A percentile compares a stretch with the other conserved stretches of the same genome.
phyloP scores from a whole-genome alignment of 2,329 filamentous ascomycete species.

The Calonectria pteridis region DNA sequence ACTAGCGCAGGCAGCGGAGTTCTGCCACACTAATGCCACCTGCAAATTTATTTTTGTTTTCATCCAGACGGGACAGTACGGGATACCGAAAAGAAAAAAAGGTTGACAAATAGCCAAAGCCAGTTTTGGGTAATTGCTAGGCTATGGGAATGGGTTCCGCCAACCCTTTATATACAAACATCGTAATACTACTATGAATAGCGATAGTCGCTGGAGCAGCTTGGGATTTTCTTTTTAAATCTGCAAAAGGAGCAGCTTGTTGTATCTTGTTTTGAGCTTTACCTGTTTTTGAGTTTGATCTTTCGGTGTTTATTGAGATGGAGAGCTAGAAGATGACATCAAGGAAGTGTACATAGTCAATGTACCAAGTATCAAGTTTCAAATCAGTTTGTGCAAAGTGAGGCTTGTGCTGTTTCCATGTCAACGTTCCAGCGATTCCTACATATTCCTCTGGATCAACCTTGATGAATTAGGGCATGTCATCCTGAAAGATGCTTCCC shows the following conservation, averaged over 20 bases:
- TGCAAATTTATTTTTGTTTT: constrained; percentile 33
- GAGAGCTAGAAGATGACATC: constrained; percentile 28
- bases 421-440: neutral
- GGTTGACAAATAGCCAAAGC: constrained; percentile 35
- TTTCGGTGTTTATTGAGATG: constrained; percentile 38
- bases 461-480: neutral
- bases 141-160: constrained; percentile 29
- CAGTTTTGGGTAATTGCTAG: constrained; percentile 20
- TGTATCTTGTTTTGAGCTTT: constrained; percentile 1
- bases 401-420: neutral
- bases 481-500: too few species aligned
- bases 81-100: constrained; percentile 40
- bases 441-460: neutral
- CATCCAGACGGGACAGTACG: constrained; percentile 37
- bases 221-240: constrained; percentile 24
- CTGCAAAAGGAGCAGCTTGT: constrained; percentile 13
- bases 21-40: constrained; percentile 35
- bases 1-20: constrained; percentile 21
- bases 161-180: constrained; percentile 33
- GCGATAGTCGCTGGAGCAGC: constrained; percentile 26
- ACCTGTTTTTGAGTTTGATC: constrained; percentile 8
- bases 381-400: constrained; percentile 9
- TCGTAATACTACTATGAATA: constrained; percentile 40
- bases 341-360: constrained; percentile 40
- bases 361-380: constrained; percentile 44